Evolutionary conservation across 352 stramenopile genomes (phyloP).

Genomic region (Phytophthora cajani): DNA sequence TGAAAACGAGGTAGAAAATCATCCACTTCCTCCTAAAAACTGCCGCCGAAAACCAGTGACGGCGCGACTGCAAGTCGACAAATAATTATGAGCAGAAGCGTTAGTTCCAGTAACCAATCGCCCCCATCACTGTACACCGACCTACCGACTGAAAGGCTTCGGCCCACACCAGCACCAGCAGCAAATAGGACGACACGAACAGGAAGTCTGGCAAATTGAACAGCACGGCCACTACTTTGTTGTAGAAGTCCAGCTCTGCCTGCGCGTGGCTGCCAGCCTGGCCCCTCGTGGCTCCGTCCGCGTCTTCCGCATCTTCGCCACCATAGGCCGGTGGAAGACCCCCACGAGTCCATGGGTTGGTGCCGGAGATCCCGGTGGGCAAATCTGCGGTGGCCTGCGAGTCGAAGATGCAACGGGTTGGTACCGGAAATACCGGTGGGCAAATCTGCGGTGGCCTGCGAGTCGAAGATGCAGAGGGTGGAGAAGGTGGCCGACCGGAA

Average conservation of each 20-base stretch:
- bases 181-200: conserved; percentile 90
- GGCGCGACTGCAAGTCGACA: conserved; percentile 60
- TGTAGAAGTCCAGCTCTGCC: conserved; percentile 88
- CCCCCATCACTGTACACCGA: neutral
- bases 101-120: conserved; percentile 8
- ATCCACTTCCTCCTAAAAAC: conserved; percentile 90
- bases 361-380: conserved; percentile 32
- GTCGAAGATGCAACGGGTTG: conserved; percentile 78
- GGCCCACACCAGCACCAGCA: conserved; percentile 92
- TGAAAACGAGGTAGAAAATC: conserved; percentile 94
- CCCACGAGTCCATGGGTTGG: conserved; percentile 29
- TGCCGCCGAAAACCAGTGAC: conserved; percentile 90
- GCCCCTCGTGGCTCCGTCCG: conserved; percentile 20
- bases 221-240: conserved; percentile 90
- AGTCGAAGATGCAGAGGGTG: conserved; percentile 89
- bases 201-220: conserved; percentile 95
- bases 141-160: conserved; percentile 90
- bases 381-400: conserved; percentile 69
- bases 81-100: conserved; percentile 1
- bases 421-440: conserved; percentile 33
- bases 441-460: conserved; percentile 62
- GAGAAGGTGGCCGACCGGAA: conserved; percentile 89
- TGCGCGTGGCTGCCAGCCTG: conserved; percentile 38
- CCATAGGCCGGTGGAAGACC: conserved; percentile 12
- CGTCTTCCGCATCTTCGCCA: conserved; percentile 23